Evolutionary conservation across 116 monocot species (phyloP), one percentile per base, ranked within the genome.

Genomic region (Phalaenopsis hybrid): DNA sequence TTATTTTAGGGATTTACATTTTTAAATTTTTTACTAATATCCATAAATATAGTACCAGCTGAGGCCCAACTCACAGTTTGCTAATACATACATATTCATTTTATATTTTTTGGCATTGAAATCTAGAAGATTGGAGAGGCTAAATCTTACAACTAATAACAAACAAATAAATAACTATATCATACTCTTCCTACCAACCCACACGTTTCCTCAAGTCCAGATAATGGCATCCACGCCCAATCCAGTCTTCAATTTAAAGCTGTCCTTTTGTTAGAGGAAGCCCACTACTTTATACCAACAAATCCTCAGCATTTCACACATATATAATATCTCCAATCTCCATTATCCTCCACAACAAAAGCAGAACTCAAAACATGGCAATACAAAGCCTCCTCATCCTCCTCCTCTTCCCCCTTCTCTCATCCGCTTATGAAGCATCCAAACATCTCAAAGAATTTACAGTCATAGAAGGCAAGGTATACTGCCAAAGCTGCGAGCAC

Each of bases 401-500:
- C 31, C 52, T 81, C 18, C 28, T 85, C 16, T 77, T 81, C 25
- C 41, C 34, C 43, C 9, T 85, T 0, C 59, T 70, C 50, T 13
- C 46, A 11, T 59, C 75, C 6, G 79, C 79, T 25, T 57, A 74
- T 46, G 79, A 45, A 55, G 55, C 44, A 80, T 5, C 10, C 79
- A 21, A 3, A 18, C 0, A 33, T 51, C 37, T n/a, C 51, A 13
- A 80, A 74, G 48, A 25, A 4, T 9, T 80, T 6, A 49, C 84
- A 20, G 84, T 80, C 1, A 61, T 91, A 11, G 86, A 93, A 63
- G 93, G 93, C 72, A 78, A 84, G 81, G 86, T 91, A 45, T 86
- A 84, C 63, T 93, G 93, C 89, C 93, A 93, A 68, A 82, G 79
- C 81, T 93, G 89, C 83, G 6, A 58, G 18, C 31, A 69, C 11